Conservation (phyloP, 2,329 filamentous ascomycete genomes). For the Hypoxylon sp. region DNA sequence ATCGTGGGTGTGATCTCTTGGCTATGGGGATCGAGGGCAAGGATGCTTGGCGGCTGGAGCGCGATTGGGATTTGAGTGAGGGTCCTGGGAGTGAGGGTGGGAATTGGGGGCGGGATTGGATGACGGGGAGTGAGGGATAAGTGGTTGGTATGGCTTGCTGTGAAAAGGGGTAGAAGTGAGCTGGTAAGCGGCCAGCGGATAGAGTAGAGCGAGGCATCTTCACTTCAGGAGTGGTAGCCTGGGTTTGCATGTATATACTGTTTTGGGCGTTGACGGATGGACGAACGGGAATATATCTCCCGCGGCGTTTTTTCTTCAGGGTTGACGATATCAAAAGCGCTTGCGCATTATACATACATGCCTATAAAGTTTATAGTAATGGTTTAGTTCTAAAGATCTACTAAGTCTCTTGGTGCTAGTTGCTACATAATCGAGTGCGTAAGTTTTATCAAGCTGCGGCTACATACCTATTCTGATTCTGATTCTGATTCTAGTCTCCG, state of each 20-base stretch:
- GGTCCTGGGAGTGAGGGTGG: constrained; percentile 41
- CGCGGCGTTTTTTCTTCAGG: constrained; percentile 5
- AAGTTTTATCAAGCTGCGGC: too few relatives aligned
- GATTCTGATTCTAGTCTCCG: too few relatives aligned
- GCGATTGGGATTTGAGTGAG: constrained; percentile 48
- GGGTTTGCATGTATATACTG: constrained; percentile 1
- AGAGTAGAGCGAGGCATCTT: neutral
- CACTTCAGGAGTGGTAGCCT: neutral
- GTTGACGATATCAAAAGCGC: neutral
- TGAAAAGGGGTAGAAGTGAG: neutral
- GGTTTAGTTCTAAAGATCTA: neutral
- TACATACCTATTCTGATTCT: too few relatives aligned
- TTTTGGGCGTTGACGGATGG: constrained; percentile 18
- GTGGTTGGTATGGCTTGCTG: neutral
- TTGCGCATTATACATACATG: constrained; percentile 4
- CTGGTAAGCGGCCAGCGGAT: too few relatives aligned
- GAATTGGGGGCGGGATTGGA: constrained; percentile 47
- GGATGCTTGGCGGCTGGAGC: constrained; percentile 50
- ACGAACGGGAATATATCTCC: neutral
- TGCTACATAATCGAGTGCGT: too few relatives aligned
- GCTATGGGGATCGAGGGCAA: constrained; percentile 44
- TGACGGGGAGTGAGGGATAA: constrained; percentile 29
- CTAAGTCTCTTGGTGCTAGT: too few relatives aligned
- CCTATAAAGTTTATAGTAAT: constrained; percentile 13
- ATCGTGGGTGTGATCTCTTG: constrained; percentile 50